phyloP scores from a whole-genome alignment of 2,329 filamentous ascomycete species.

The Didymella pomorum region DNA sequence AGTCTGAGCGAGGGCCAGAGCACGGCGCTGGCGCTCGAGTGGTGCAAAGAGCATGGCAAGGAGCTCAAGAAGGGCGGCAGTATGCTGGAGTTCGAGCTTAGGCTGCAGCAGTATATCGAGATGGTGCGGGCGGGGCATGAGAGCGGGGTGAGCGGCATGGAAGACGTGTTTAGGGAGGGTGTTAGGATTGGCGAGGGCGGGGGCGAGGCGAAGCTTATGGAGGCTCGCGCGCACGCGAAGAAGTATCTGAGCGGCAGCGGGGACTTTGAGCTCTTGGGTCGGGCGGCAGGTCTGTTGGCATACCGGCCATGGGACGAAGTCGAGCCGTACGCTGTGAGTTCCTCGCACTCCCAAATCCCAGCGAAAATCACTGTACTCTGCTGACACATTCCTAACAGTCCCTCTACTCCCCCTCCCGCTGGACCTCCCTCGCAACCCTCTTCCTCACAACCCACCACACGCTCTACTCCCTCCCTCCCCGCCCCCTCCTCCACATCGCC shows the following conservation, averaged over 20 bases:
- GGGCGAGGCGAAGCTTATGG: conserved; percentile 66
- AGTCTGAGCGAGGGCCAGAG: conserved; percentile 71
- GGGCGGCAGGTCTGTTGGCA: conserved; percentile 82
- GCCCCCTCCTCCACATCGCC: conserved; percentile 88
- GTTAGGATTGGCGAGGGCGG: conserved; percentile 60
- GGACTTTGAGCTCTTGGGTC: conserved; percentile 72
- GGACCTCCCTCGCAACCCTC: conserved; percentile 76
- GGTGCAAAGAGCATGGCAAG: conserved; percentile 94
- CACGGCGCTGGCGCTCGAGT: conserved; percentile 80
- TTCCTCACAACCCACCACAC: conserved; percentile 88
- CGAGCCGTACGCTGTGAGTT: conserved; percentile 66
- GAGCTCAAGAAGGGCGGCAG: conserved; percentile 88
- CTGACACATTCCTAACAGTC: conserved; percentile 56
- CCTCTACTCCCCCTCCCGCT: conserved; percentile 77
- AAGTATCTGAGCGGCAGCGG: conserved; percentile 79
- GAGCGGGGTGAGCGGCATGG: conserved; percentile 35
- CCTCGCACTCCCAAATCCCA: neutral
- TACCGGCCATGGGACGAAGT: conserved; percentile 69
- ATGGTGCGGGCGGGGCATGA: conserved; percentile 70
- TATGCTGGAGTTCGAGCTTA: conserved; percentile 89
- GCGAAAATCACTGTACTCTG: neutral
- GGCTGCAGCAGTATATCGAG: conserved; percentile 95
- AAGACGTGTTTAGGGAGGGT: conserved; percentile 65
- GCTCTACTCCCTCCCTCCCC: conserved; percentile 81
- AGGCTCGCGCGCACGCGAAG: conserved; percentile 82